A percentile compares a stretch with the other conserved stretches of the same genome.
These are phyloP conservation scores for Cardamine resedifolia DNA, from an alignment of 345 rosid genomes.

Conservation along the genomic window DNA sequence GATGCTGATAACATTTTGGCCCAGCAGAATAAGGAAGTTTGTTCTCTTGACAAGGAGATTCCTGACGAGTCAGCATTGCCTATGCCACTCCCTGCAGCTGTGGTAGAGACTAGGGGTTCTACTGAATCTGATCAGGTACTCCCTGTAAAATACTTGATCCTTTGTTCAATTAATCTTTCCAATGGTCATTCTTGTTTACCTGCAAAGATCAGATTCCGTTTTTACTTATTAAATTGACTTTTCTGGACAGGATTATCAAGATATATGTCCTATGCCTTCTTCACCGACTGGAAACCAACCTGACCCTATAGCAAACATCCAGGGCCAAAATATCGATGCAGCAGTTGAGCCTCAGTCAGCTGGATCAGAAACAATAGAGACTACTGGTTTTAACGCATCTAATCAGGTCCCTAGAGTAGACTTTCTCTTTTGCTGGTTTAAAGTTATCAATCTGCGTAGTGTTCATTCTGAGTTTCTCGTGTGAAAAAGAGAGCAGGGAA, in stretches of 20 bases:
- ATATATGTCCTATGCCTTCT: conserved; percentile 25
- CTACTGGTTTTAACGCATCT: conserved; percentile 19
- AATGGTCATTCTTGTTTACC: conserved; percentile 23
- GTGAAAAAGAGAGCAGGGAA: conserved; percentile 9
- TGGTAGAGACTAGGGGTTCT: conserved; percentile 24
- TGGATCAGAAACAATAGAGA: conserved; percentile 28
- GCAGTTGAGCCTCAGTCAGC: conserved; percentile 12
- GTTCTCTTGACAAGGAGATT: conserved; percentile 27
- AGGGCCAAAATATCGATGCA: neutral
- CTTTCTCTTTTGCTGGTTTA: conserved; percentile 4
- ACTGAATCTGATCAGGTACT: conserved; percentile 26
- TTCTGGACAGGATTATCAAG: conserved; percentile 36
- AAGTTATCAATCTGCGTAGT: neutral
- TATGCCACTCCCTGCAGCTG: conserved; percentile 23
- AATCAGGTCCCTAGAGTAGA: conserved; percentile 27
- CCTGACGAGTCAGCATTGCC: conserved; percentile 19
- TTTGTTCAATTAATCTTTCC: conserved; percentile 25
- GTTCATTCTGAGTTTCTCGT: neutral
- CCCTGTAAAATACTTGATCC: conserved; percentile 19
- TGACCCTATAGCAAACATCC: conserved; percentile 12
- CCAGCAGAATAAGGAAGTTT: conserved; percentile 30
- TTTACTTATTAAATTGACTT: conserved; percentile 30
- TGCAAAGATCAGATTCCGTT: conserved; percentile 19
- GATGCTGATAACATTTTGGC: conserved; percentile 19
- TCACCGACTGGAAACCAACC: conserved; percentile 6